Evolutionary conservation across 2,329 filamentous ascomycete genomes (phyloP).

Genomic region (Fusarium sp.): DNA sequence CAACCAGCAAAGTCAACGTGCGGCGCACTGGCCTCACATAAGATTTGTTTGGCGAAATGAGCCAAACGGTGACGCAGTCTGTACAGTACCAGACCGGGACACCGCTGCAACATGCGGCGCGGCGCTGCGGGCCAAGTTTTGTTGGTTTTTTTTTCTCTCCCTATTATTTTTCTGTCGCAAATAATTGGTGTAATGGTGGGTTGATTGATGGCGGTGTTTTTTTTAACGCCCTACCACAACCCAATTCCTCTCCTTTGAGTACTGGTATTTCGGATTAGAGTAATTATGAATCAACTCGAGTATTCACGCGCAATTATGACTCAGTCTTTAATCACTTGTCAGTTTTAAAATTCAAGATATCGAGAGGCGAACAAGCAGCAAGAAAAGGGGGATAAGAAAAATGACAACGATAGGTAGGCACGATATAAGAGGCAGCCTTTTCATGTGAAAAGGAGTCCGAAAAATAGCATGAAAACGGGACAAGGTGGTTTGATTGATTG

Average conservation of each 20-base stretch:
- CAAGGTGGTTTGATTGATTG: slow-evolving; percentile 37
- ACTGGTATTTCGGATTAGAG: slow-evolving; percentile 32
- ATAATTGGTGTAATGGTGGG: background rate
- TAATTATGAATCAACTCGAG: slow-evolving; percentile 35
- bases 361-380: slow-evolving; percentile 25
- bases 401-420: slow-evolving; percentile 26
- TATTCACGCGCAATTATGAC: slow-evolving; percentile 39
- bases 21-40: slow-evolving; percentile 40
- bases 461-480: slow-evolving; percentile 34
- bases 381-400: slow-evolving; percentile 31
- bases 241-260: slow-evolving; percentile 40
- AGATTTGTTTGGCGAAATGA: slow-evolving; percentile 41
- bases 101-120: slow-evolving; percentile 40
- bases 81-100: slow-evolving; percentile 32
- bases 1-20: slow-evolving; percentile 41
- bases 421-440: slow-evolving; percentile 31
- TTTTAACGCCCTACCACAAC: slow-evolving; percentile 34
- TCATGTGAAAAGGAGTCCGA: slow-evolving; percentile 39
- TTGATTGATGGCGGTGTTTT: slow-evolving; percentile 33
- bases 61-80: slow-evolving; percentile 45
- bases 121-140: slow-evolving; percentile 36
- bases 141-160: slow-evolving; percentile 25
- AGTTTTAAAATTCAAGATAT: slow-evolving; percentile 19
- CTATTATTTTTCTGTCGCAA: slow-evolving; percentile 23
- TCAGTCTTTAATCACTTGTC: slow-evolving; percentile 36